phyloP scores from a whole-genome alignment of 2,329 filamentous ascomycete species.

The Achaetomium macrosporum region DNA sequence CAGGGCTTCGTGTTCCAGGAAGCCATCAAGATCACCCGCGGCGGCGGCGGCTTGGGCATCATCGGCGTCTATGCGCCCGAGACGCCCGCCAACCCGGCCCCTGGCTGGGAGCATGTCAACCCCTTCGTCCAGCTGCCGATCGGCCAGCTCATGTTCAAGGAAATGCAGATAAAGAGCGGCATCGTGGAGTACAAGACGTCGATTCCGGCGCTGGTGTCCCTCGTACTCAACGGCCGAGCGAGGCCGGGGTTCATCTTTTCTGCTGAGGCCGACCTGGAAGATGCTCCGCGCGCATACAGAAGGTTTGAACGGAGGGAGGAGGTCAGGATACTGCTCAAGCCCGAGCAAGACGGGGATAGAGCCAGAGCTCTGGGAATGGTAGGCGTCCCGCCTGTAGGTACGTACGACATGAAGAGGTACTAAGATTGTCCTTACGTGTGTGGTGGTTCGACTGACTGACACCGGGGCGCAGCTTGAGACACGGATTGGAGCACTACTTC shows the following conservation, averaged over 20 bases:
- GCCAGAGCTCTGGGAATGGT: too few species aligned
- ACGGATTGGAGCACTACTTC: too few species aligned
- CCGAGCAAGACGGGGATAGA: too few species aligned
- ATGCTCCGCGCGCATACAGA: slow-evolving; percentile 8
- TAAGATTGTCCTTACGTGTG: too few species aligned
- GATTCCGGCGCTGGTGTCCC: not conserved
- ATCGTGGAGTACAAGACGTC: not conserved
- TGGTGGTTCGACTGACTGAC: too few species aligned
- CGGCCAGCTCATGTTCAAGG: not conserved
- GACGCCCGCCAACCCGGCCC: not conserved
- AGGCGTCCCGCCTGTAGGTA: too few species aligned
- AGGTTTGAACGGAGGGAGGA: slow-evolving; percentile 10
- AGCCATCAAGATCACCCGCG: not conserved
- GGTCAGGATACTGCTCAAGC: slow-evolving; percentile 1
- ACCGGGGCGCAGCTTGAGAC: too few species aligned
- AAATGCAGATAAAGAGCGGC: not conserved
- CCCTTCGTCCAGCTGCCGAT: not conserved
- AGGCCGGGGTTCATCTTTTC: not conserved
- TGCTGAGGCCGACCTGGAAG: slow-evolving; percentile 5
- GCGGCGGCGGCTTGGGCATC: not conserved
- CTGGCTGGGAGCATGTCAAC: not conserved
- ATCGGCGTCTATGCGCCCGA: not conserved
- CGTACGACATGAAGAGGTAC: too few species aligned
- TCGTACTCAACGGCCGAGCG: slow-evolving; percentile 7
- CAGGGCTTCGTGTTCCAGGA: slow-evolving; percentile 3